These are phyloP conservation scores for Dimargaris xerosporica DNA, from an alignment of 192 early-diverging fungal species.

Conservation along the genomic window DNA sequence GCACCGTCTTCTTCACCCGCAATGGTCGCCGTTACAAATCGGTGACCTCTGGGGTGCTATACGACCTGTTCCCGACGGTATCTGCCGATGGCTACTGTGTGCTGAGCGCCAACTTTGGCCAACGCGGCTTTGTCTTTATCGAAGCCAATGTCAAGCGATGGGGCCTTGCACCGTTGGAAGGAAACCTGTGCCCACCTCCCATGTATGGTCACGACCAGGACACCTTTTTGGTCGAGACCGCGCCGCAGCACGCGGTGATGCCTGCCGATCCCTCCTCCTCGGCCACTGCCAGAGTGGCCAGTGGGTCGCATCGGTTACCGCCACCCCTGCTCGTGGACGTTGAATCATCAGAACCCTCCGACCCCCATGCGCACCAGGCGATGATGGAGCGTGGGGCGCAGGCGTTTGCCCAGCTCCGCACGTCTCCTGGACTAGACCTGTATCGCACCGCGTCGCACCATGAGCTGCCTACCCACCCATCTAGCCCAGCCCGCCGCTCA, in stretches of 20 bases:
- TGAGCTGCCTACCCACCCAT: constrained; percentile 3
- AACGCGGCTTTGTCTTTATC: constrained; percentile 67
- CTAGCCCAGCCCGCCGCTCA: neutral
- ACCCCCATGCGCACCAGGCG: constrained; percentile 1
- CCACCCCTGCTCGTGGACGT: too few species aligned
- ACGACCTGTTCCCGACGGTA: constrained; percentile 51
- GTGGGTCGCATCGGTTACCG: too few species aligned
- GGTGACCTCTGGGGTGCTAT: constrained; percentile 49
- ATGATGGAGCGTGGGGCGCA: constrained; percentile 6
- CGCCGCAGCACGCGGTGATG: too few species aligned
- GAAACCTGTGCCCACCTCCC: constrained; percentile 53
- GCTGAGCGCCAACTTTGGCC: constrained; percentile 58
- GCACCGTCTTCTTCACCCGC: constrained; percentile 58
- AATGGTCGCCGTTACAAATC: constrained; percentile 57
- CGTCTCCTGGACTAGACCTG: neutral
- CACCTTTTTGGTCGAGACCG: constrained; percentile 36
- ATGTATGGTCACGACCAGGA: constrained; percentile 58
- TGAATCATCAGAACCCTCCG: too few species aligned
- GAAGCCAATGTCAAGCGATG: constrained; percentile 76
- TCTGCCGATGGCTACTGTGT: constrained; percentile 40
- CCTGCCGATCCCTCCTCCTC: too few species aligned
- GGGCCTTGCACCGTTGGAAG: constrained; percentile 58
- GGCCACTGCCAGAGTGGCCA: neutral
- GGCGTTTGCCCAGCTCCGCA: constrained; percentile 4
- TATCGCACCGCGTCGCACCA: neutral